Base-by-base conservation (phyloP, 805 yeast genomes). In the Schwanniomyces vanrijiae region DNA sequence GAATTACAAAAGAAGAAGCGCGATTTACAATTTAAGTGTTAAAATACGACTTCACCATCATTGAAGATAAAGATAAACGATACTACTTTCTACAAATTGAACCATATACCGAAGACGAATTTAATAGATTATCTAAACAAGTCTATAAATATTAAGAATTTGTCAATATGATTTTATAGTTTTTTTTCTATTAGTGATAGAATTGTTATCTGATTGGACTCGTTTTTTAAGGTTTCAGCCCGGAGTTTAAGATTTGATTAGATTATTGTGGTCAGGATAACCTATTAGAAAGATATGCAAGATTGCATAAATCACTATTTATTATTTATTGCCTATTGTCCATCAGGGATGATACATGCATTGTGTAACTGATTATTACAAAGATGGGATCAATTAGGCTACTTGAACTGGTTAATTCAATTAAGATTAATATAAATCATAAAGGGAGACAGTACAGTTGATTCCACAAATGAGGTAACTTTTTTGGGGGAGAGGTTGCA, bases 41-140 rank as follows among this genome's bases (percentile, higher is more conserved):
- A 84, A 88, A 88, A 72, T 86, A 90, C 66, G 97, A 94, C 70
- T 77, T 92, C 63, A 59, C 94, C 47, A 84, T 92, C 55, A 66
- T 92, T 44, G 99, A 92, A 73, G 99, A 92, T 44, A 98, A 92
- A 73, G 99, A 92, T 11, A 98, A 94, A 71, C 99, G 98, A 45
- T 92, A 92, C 82, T 92, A 88, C 76, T 92, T 90, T 75, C 75
- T 92, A 65, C 99, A 92, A 72, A 90, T 92, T 96, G 92, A 87
- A 49, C 64, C 78, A 41, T 94, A 89, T 74, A 72, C 81, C 21
- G 55, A 61, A 20, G 82, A 79, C 48, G 61, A 52, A 37, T 48
- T 49, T 16, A 56, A 62, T 6, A 70, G 78, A 51, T 58, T 56
- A 20, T 54, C 58, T 20, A 61, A 56, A 45, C 58, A 58, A 16